Evolutionary conservation across 2,329 filamentous ascomycete genomes (phyloP).

Genomic region (Fusarium napiforme): DNA sequence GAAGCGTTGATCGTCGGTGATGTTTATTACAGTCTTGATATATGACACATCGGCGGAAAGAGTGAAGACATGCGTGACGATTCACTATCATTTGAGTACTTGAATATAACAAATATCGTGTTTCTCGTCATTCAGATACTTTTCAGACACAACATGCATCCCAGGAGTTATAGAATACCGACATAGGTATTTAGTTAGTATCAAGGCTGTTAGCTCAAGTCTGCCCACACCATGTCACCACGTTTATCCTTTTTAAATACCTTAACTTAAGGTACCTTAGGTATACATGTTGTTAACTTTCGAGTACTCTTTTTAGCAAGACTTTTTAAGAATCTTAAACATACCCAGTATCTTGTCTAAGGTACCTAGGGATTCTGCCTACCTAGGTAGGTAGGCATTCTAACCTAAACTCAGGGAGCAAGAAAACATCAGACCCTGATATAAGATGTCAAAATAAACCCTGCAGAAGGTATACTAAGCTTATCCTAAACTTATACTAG

Average conservation of each 20-base stretch:
- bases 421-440: too few species aligned
- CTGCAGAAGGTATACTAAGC: too few species aligned
- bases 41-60: neutral
- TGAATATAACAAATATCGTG: too few species aligned
- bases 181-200: neutral
- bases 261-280: neutral
- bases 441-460: too few species aligned
- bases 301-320: neutral
- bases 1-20: neutral
- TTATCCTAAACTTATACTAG: too few species aligned
- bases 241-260: neutral
- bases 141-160: conserved; percentile 7
- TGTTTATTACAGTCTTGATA: neutral
- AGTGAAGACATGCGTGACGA: neutral
- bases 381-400: too few species aligned
- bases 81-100: too few species aligned
- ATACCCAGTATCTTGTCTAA: neutral
- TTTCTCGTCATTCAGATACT: neutral
- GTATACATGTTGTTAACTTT: neutral
- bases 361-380: neutral
- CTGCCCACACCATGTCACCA: neutral
- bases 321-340: neutral
- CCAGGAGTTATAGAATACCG: conserved; percentile 13
- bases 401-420: neutral
- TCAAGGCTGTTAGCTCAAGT: neutral